Base-by-base conservation (phyloP, 441 rosid species). In the Euphorbia corollata region DNA sequence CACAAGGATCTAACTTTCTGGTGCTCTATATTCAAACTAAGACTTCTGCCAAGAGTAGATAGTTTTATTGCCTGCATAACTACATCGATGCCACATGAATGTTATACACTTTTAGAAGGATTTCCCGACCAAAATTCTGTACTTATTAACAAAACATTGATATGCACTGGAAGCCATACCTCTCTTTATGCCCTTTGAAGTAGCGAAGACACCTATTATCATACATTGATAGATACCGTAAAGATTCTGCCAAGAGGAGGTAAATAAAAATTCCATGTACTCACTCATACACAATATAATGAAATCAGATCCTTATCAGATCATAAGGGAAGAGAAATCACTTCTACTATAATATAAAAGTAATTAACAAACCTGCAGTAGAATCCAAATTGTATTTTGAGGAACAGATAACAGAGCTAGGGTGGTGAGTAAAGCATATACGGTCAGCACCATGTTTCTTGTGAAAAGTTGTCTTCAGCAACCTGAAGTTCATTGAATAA, bases 341-440 rank as follows among this genome's bases (percentile, higher is more conserved):
- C 39, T 24, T 63, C 0, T 0, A 8, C 13, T n/a, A 41, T 27
- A 62, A 6, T 13, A 3, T 5, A 20, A n/a, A 9, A 58, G 10
- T 10, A 61, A 41, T 0, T 22, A 75, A 78, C 82, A 66, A 63
- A 87, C 98, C 98, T 73, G 94, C 95, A n/a, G 82, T 79, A 5
- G 89, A 71, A 68, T 89, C 92, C 74, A 91, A 75, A 81, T 82
- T 85, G 75, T 91, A 83, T 67, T 62, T 82, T 2, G 97, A 87
- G 56, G 97, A 93, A 84, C 97, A 93, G 73, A 93, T 91, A 61
- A 89, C 82, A 66, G 97, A 91, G 77, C 86, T 89, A 16, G 93
- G 99, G 48, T 93, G 99, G 75, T 93, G 99, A 0, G 99, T 93
- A 75, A 93, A 91, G 79, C 96, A 93, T 43, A 91, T 86, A n/a